Conservation (phyloP, 805 yeast species). For the Zygosaccharomyces bisporus region DNA sequence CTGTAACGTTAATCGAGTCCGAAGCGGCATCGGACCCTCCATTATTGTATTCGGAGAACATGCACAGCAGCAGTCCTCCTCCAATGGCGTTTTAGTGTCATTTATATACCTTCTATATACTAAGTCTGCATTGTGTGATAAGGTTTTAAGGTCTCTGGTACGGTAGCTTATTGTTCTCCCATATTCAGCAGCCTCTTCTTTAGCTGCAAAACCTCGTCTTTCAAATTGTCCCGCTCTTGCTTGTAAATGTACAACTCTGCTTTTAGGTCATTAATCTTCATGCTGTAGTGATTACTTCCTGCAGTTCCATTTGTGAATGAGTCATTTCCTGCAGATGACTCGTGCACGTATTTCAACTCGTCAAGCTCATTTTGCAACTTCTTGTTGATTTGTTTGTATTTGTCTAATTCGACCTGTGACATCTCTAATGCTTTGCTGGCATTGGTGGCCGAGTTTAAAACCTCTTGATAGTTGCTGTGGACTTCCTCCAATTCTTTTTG, state of each 20-base stretch:
- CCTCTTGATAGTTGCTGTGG: slow-evolving; percentile 68
- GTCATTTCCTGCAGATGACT: slow-evolving; percentile 38
- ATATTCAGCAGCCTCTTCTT: slow-evolving; percentile 50
- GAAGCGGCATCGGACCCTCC: background rate
- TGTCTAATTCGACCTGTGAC: slow-evolving; percentile 67
- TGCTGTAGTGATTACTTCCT: slow-evolving; percentile 44
- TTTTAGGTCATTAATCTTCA: slow-evolving; percentile 75
- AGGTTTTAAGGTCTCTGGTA: no score
- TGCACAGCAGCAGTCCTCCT: slow-evolving; percentile 17
- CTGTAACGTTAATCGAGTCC: slow-evolving; percentile 2
- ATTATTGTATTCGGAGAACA: slow-evolving; percentile 8
- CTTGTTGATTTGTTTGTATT: slow-evolving; percentile 52
- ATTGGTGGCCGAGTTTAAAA: slow-evolving; percentile 66
- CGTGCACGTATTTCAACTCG: slow-evolving; percentile 51
- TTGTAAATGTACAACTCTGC: slow-evolving; percentile 77
- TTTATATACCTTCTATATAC: slow-evolving; percentile 3
- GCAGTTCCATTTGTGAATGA: slow-evolving; percentile 23
- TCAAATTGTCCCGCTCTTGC: slow-evolving; percentile 79
- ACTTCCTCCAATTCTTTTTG: slow-evolving; percentile 39
- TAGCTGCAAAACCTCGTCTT: slow-evolving; percentile 52
- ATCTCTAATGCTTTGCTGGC: slow-evolving; percentile 69
- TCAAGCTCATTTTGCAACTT: slow-evolving; percentile 63
- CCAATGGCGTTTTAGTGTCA: background rate
- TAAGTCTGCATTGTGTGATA: slow-evolving; percentile 3
- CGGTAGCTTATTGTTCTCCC: slow-evolving; percentile 13